phyloP scores from a whole-genome alignment of 2,329 filamentous ascomycete genomes.

The Magnaporthiopsis incrustans region DNA sequence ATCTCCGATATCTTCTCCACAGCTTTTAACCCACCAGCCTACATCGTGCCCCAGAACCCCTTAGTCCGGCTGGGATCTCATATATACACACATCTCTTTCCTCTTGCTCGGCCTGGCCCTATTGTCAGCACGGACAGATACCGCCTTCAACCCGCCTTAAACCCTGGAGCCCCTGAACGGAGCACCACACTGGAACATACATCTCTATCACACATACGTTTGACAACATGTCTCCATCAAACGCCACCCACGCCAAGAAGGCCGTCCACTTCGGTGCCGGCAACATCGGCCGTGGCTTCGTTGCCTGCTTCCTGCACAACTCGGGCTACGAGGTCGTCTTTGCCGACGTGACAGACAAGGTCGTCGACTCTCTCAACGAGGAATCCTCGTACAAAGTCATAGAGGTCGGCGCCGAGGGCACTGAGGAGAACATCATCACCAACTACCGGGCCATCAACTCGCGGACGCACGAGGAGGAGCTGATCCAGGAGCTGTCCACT shows the following conservation, averaged over 20 bases:
- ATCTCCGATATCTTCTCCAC: background rate
- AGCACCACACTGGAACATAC: background rate
- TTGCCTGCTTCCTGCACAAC: constrained; percentile 87
- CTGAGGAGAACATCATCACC: constrained; percentile 73
- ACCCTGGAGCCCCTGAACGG: background rate
- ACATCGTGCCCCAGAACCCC: background rate
- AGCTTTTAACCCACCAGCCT: background rate
- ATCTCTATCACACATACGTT: background rate
- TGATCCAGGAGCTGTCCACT: constrained; percentile 76
- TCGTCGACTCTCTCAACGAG: constrained; percentile 73
- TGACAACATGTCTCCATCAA: constrained; percentile 7
- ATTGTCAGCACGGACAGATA: background rate
- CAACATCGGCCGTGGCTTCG: constrained; percentile 80
- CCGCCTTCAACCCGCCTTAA: background rate
- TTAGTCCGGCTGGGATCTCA: no score
- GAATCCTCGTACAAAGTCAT: constrained; percentile 80
- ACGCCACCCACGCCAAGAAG: constrained; percentile 38
- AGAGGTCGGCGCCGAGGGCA: constrained; percentile 80
- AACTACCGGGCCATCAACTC: constrained; percentile 98
- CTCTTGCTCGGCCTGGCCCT: background rate
- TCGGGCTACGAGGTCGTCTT: constrained; percentile 96
- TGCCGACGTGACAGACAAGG: constrained; percentile 78
- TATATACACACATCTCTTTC: background rate
- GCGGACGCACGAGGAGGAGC: constrained; percentile 70
- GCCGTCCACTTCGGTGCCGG: constrained; percentile 81